Percentiles rank a stretch among this genome's conserved stretches.
Conservation (phyloP, 73 alveolate species). For the Paramecium sexaurelia region DNA sequence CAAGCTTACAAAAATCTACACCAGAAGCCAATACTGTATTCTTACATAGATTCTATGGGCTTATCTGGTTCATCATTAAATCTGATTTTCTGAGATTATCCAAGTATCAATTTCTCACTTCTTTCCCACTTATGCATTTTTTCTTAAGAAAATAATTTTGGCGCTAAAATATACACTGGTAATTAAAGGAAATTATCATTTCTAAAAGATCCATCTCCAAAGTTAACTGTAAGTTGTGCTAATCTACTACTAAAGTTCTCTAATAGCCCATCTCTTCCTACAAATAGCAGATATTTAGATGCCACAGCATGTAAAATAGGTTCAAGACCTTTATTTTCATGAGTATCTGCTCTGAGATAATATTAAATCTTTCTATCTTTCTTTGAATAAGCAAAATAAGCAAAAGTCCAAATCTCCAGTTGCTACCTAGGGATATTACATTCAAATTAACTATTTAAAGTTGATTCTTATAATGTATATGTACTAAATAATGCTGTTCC, state of each 20-base stretch:
- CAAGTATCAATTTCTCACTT: not conserved
- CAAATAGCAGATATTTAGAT: not conserved
- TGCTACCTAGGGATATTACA: slow-evolving; percentile 18
- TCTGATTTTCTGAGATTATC: not conserved
- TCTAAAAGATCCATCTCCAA: slow-evolving; percentile 4
- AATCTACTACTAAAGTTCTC: not conserved
- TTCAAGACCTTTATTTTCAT: slow-evolving; percentile 25
- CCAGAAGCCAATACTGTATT: slow-evolving; percentile 42
- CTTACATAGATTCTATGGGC: slow-evolving; percentile 11
- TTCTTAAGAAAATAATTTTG: slow-evolving; percentile 8
- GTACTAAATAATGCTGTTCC: slow-evolving; percentile 23
- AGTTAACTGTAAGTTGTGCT: not conserved
- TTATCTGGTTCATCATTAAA: not conserved
- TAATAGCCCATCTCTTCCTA: not conserved
- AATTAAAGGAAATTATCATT: slow-evolving; percentile 35
- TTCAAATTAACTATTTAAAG: not conserved
- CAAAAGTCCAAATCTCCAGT: slow-evolving; percentile 36
- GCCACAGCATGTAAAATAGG: slow-evolving; percentile 36
- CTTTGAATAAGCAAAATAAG: slow-evolving; percentile 26
- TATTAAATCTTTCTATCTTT: not conserved
- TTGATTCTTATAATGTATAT: not conserved
- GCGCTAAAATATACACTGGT: not conserved
- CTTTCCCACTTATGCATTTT: not conserved
- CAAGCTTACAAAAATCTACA: slow-evolving; percentile 3
- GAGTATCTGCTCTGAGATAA: slow-evolving; percentile 1